Evolutionary conservation across 2,329 filamentous ascomycete species (phyloP).

Genomic region (Metarhizium robertsii): DNA sequence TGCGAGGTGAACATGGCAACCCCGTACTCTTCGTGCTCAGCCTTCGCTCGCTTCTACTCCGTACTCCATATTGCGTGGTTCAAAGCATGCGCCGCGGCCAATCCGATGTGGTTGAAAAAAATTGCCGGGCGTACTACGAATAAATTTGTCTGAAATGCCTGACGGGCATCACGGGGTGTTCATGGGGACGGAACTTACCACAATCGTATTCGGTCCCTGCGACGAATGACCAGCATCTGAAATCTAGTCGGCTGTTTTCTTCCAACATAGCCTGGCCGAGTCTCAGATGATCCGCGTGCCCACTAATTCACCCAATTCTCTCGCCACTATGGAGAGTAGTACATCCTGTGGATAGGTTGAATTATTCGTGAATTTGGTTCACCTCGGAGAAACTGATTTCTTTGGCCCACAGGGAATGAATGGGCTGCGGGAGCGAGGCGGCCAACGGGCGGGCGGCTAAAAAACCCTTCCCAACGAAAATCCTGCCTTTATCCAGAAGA

Average conservation of each 20-base stretch:
- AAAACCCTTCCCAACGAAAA: too few species aligned
- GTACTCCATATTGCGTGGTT: not conserved
- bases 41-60: not conserved
- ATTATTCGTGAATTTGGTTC: not conserved
- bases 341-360: not conserved
- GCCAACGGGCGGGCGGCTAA: too few species aligned
- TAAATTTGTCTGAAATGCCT: not conserved
- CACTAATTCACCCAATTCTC: not conserved
- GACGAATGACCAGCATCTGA: not conserved
- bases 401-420: too few species aligned
- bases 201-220: not conserved
- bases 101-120: not conserved
- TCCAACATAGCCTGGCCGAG: not conserved
- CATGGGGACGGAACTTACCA: not conserved
- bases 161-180: not conserved
- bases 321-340: not conserved
- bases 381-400: not conserved
- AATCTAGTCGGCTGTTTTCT: not conserved
- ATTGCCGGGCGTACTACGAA: not conserved
- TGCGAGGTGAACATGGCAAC: too few species aligned
- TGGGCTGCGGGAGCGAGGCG: too few species aligned
- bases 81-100: not conserved
- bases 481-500: too few species aligned
- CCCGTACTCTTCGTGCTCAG: not conserved
- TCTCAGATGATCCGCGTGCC: not conserved